These are phyloP conservation scores for Podochytrium sp. DNA, from an alignment of 192 early-diverging fungal species.

Conservation along the genomic window DNA sequence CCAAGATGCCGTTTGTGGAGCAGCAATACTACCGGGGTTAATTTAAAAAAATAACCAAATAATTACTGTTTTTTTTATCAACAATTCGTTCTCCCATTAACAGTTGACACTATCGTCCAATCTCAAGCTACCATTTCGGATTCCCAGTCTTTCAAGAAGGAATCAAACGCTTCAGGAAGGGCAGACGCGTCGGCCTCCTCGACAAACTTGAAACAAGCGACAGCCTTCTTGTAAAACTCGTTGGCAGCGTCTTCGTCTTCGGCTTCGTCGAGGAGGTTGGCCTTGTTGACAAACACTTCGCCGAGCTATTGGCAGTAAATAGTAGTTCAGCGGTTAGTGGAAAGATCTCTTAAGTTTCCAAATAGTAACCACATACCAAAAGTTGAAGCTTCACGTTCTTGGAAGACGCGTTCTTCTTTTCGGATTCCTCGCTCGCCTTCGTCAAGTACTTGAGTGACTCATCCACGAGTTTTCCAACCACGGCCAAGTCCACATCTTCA, in stretches of 20 bases:
- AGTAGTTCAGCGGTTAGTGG: neutral
- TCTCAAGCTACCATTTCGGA: constrained; percentile 22
- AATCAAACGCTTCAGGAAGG: constrained; percentile 42
- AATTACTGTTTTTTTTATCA: neutral
- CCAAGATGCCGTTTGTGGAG: constrained; percentile 95
- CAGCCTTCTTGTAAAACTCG: constrained; percentile 36
- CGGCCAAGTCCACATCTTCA: neutral
- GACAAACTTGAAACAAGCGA: constrained; percentile 40
- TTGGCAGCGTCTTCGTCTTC: constrained; percentile 30
- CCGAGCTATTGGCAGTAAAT: constrained; percentile 27
- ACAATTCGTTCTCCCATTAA: too few relatives aligned
- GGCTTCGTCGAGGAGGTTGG: constrained; percentile 37
- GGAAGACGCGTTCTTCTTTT: neutral
- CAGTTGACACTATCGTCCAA: too few relatives aligned
- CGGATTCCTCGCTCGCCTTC: neutral
- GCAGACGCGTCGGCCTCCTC: constrained; percentile 23
- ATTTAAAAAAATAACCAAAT: neutral
- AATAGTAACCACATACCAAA: neutral
- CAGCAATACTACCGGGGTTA: constrained; percentile 65
- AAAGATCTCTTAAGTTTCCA: too few relatives aligned
- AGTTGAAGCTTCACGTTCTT: constrained; percentile 12
- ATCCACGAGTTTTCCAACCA: constrained; percentile 20
- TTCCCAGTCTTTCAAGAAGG: constrained; percentile 41
- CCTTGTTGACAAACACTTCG: constrained; percentile 38
- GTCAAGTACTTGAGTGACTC: constrained; percentile 7